Base-by-base conservation (phyloP, 805 yeast species). In the Candida hungchunana region DNA sequence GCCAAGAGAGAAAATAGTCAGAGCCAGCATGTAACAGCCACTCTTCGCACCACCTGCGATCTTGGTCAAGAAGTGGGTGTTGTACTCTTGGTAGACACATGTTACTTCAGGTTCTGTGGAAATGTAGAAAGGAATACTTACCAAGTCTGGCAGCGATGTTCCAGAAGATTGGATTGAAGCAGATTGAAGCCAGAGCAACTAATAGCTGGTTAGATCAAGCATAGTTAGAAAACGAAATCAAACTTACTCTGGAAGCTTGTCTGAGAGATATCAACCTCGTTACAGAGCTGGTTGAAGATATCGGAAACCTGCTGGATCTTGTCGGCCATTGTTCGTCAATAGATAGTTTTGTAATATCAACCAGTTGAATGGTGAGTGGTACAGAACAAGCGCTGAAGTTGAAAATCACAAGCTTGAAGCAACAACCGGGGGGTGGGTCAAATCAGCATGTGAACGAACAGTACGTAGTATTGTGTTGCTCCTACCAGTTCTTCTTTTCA, bases 131-230 rank as follows among this genome's bases (percentile, higher is more conserved):
- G 18, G 12, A 15, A 15, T 20, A 51, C 64, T 22, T 43, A 62
- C 67, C 67, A 18, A 75, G 52, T 50, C 97, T 73, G 6, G 98
- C 98, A 16, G 76, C 94, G 39, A 82, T 71, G 59, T 93, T 93
- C 98, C 98, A 93, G 58, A 89, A 90, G 21, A 84, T 74, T 13
- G 98, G 98, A 59, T 93, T 93, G 74, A 93, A 89, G 12, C 80
- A 78, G 49, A 93, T 83, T 20, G 83, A 74, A 7, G 68, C 71
- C 19, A 85, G 56, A 5, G 90, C 75, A 40, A 64, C 69, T 52
- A 17, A 23, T 1, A 13, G 11, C 8, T 5, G 10, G n/a, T n/a
- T n/a, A n/a, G n/a, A n/a, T n/a, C n/a, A n/a, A n/a, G n/a, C n/a
- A n/a, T n/a, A n/a, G n/a, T n/a, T n/a, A n/a, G n/a, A n/a, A n/a